phyloP scores from a whole-genome alignment of 129 eudicot genomes.

The Saussurea involucrata region DNA sequence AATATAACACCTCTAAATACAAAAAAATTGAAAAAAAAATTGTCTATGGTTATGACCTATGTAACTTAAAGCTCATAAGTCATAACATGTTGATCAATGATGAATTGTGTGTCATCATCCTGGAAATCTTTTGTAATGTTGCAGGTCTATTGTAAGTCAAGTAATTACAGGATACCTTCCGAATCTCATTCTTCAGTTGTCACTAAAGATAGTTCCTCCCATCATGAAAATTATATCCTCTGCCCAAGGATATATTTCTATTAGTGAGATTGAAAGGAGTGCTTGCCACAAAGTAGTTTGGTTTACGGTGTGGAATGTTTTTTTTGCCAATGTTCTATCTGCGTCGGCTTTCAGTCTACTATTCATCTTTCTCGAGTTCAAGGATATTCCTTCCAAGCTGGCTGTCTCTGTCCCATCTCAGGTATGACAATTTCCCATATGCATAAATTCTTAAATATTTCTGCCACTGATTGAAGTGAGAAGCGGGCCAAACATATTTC shows the following conservation, averaged over 20 bases:
- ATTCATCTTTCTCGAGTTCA: constrained; percentile 37
- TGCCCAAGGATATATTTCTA: constrained; percentile 51
- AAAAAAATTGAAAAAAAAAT: background rate
- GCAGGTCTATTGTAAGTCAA: constrained; percentile 55
- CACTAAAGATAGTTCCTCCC: constrained; percentile 51
- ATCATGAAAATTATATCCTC: constrained; percentile 57
- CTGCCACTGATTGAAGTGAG: background rate
- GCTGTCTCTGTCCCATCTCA: constrained; percentile 66
- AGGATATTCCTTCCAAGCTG: constrained; percentile 44
- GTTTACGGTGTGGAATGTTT: constrained; percentile 62
- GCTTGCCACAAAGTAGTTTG: constrained; percentile 58
- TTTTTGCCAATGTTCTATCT: constrained; percentile 59
- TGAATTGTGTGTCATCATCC: background rate
- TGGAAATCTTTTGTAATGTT: background rate
- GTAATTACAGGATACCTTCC: constrained; percentile 70
- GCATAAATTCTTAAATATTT: background rate
- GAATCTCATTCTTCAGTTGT: constrained; percentile 54
- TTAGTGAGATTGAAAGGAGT: constrained; percentile 59
- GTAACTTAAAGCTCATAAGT: background rate
- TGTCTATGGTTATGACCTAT: background rate
- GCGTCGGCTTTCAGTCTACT: constrained; percentile 49
- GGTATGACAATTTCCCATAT: constrained; percentile 28
- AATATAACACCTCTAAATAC: background rate
- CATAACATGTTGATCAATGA: background rate
- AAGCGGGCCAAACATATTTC: background rate